Conservation (phyloP, 2,329 filamentous ascomycete species). For the Ophiocordyceps camponoti-saundersi region DNA sequence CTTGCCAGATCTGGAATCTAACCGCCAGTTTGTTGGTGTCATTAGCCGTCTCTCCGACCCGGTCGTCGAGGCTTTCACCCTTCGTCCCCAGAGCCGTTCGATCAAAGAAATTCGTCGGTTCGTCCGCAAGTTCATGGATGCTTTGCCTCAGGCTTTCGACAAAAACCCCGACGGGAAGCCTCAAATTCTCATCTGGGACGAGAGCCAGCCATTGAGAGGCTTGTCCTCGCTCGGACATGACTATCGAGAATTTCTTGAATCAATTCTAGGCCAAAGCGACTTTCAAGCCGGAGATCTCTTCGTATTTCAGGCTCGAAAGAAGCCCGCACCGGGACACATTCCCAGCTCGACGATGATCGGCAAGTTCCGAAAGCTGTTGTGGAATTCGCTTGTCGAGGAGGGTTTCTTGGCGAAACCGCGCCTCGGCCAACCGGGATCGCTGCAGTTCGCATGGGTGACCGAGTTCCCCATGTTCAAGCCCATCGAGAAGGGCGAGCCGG, state of each 20-base stretch:
- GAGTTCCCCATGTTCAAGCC: slow-evolving; percentile 90
- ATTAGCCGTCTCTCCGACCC: slow-evolving; percentile 54
- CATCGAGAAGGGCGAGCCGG: slow-evolving; percentile 42
- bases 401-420: slow-evolving; percentile 31
- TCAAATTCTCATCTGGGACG: slow-evolving; percentile 61
- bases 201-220: slow-evolving; percentile 55
- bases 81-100: slow-evolving; percentile 38
- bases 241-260: slow-evolving; percentile 40
- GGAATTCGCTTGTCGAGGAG: slow-evolving; percentile 49
- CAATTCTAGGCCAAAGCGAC: slow-evolving; percentile 21
- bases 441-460: slow-evolving; percentile 71
- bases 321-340: slow-evolving; percentile 36
- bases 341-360: slow-evolving; percentile 54
- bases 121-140: slow-evolving; percentile 52
- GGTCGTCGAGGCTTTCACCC: slow-evolving; percentile 56
- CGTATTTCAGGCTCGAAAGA: slow-evolving; percentile 61
- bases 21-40: slow-evolving; percentile 54
- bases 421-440: slow-evolving; percentile 17
- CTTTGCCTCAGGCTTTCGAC: slow-evolving; percentile 39
- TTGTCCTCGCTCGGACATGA: slow-evolving; percentile 54
- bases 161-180: slow-evolving; percentile 63
- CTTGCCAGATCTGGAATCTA: slow-evolving; percentile 38
- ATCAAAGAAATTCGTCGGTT: slow-evolving; percentile 40
- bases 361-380: slow-evolving; percentile 52
- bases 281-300: slow-evolving; percentile 53